Evolutionary conservation across 1,284 basidiomycete species (phyloP).

Genomic region (Malassezia furfur): DNA sequence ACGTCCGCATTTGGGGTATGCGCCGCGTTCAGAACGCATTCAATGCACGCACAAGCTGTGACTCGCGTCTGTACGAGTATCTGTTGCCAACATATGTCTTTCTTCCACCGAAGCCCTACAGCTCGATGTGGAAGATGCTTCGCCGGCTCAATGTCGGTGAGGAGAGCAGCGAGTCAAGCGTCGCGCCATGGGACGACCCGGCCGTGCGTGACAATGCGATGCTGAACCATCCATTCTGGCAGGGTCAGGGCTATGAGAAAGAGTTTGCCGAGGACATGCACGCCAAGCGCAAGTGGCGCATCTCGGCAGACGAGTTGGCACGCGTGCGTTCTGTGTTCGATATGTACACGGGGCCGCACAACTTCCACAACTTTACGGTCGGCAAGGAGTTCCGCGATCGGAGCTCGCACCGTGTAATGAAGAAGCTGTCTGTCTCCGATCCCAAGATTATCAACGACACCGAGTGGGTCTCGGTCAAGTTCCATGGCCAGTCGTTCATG

Average conservation of each 20-base stretch:
- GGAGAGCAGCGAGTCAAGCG: conserved; percentile 15
- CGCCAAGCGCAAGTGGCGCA: conserved; percentile 37
- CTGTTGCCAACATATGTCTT: conserved; percentile 90
- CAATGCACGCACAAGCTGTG: conserved; percentile 64
- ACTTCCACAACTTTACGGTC: conserved; percentile 96
- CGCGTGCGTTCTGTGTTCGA: conserved; percentile 29
- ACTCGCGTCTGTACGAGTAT: conserved; percentile 93
- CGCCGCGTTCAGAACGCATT: conserved; percentile 84
- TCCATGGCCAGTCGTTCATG: conserved; percentile 99
- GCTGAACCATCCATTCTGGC: conserved; percentile 42
- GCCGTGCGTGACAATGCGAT: conserved; percentile 17
- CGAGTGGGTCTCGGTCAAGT: conserved; percentile 87
- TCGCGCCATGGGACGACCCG: conserved; percentile 12
- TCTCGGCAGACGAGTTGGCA: conserved; percentile 21
- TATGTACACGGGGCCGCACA: conserved; percentile 49
- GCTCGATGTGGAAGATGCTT: conserved; percentile 38
- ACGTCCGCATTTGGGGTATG: conserved; percentile 86
- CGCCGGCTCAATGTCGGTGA: conserved; percentile 17
- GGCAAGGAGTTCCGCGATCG: conserved; percentile 73
- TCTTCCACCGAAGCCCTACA: conserved; percentile 72
- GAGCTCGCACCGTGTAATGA: conserved; percentile 62
- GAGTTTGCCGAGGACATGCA: conserved; percentile 31
- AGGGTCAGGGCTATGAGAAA: conserved; percentile 19
- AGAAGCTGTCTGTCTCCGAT: conserved; percentile 33
- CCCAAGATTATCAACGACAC: conserved; percentile 68